Conservation (phyloP, 2,329 filamentous ascomycete genomes). For the Xylariaceae sp. region DNA sequence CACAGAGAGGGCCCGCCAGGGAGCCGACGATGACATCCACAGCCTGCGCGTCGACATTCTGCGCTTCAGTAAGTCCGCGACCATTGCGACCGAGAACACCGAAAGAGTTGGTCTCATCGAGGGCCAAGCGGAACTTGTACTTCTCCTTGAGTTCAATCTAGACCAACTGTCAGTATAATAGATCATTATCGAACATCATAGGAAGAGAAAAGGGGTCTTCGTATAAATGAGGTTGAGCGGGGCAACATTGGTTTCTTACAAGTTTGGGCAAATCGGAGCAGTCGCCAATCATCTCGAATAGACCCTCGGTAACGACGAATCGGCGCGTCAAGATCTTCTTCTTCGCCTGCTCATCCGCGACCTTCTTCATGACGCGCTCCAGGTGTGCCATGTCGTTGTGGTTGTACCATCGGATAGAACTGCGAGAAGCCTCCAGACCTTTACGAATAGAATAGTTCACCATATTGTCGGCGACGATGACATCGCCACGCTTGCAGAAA, state of each 20-base stretch:
- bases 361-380: conserved; percentile 75
- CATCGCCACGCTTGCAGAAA: conserved; percentile 94
- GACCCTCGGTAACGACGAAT: conserved; percentile 91
- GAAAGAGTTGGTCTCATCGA: conserved; percentile 97
- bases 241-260: conserved; percentile 39
- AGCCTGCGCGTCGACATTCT: conserved; percentile 88
- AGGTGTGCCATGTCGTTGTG: conserved; percentile 96
- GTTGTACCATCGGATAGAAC: conserved; percentile 87
- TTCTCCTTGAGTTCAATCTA: conserved; percentile 86
- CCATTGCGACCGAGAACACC: conserved; percentile 89
- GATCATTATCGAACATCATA: not conserved
- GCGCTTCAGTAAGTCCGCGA: conserved; percentile 87
- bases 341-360: conserved; percentile 78
- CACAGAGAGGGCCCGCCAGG: conserved; percentile 81
- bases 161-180: conserved; percentile 8
- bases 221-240: conserved; percentile 26
- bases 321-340: conserved; percentile 83
- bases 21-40: conserved; percentile 98
- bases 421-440: conserved; percentile 86
- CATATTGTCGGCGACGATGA: conserved; percentile 91
- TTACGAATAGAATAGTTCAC: conserved; percentile 93
- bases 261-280: conserved; percentile 79
- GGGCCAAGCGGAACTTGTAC: conserved; percentile 96
- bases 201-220: not conserved
- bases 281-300: conserved; percentile 90